Evolutionary conservation across 2,329 filamentous ascomycete species (phyloP).

Genomic region (Venturia effusa): DNA sequence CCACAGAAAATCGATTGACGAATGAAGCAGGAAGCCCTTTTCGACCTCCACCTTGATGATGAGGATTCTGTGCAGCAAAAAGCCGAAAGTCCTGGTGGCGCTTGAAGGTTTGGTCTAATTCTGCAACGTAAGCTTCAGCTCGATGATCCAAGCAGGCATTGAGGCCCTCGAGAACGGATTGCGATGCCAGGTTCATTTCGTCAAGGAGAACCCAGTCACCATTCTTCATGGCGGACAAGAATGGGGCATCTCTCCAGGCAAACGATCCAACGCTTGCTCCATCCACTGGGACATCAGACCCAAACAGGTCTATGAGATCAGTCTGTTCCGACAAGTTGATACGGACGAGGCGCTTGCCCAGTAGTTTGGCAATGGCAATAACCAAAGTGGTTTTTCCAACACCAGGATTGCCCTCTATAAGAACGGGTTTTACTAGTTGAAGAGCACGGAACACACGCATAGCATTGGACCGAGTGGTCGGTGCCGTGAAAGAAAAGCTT

Average conservation of each 20-base stretch:
- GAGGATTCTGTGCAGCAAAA: constrained; percentile 94
- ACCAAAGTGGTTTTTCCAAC: constrained; percentile 96
- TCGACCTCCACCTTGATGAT: constrained; percentile 89
- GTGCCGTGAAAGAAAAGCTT: constrained; percentile 72
- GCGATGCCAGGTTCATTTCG: constrained; percentile 97
- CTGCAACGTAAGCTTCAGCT: constrained; percentile 89
- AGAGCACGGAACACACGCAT: constrained; percentile 86
- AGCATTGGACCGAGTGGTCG: constrained; percentile 79
- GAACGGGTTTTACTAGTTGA: constrained; percentile 79
- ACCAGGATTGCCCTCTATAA: constrained; percentile 93
- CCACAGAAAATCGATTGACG: constrained; percentile 95
- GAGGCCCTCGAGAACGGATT: constrained; percentile 89
- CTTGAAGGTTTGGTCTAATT: constrained; percentile 87
- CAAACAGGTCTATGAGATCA: constrained; percentile 93
- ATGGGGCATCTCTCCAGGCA: constrained; percentile 90
- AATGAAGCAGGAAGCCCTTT: constrained; percentile 94
- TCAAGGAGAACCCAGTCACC: constrained; percentile 95
- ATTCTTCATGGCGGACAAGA: constrained; percentile 90
- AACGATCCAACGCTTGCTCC: constrained; percentile 86
- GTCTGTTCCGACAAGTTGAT: constrained; percentile 98
- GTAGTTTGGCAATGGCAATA: constrained; percentile 67
- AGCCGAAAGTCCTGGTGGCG: constrained; percentile 84
- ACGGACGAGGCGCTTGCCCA: constrained; percentile 72
- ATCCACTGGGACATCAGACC: constrained; percentile 90
- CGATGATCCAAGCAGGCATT: constrained; percentile 96